Conservation (phyloP, 1,139 yeast genomes). For the Protomyces arabidopsidicola region DNA sequence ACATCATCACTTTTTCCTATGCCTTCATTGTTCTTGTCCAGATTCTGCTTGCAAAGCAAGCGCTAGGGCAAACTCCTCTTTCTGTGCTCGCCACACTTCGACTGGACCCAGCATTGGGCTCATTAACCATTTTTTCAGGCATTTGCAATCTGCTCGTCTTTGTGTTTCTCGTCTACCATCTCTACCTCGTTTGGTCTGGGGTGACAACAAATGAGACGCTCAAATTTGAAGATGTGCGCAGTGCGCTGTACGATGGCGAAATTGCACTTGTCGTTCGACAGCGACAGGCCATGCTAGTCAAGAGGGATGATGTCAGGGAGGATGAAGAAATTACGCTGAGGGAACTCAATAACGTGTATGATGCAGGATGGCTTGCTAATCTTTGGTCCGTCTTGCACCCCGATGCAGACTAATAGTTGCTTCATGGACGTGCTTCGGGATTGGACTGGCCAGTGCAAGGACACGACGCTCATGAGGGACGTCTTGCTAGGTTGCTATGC, state of each 20-base stretch:
- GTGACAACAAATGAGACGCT: slow-evolving; percentile 85
- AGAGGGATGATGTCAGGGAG: background rate
- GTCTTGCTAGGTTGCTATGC: too few species aligned
- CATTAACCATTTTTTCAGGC: slow-evolving; percentile 5
- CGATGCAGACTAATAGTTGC: too few species aligned
- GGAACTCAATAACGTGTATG: background rate
- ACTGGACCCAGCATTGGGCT: slow-evolving; percentile 4
- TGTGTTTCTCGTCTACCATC: slow-evolving; percentile 58
- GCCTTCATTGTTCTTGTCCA: slow-evolving; percentile 51
- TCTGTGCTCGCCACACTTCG: background rate
- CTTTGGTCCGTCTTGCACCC: background rate
- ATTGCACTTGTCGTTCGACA: slow-evolving; percentile 35
- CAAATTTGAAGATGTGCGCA: slow-evolving; percentile 75
- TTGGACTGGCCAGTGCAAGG: too few species aligned
- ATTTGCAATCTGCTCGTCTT: slow-evolving; percentile 42
- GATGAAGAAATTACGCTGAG: background rate
- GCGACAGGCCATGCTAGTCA: background rate
- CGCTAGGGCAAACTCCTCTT: background rate
- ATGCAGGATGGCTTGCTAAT: background rate
- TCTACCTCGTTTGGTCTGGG: slow-evolving; percentile 64
- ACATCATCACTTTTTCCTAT: slow-evolving; percentile 38
- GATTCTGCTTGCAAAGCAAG: slow-evolving; percentile 35
- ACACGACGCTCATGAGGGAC: too few species aligned
- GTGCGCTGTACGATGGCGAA: slow-evolving; percentile 50
- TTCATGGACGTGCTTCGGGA: too few species aligned